Evolutionary conservation across 2,329 filamentous ascomycete species (phyloP), one percentile per base, ranked within the genome.

Genomic region (Kalaharituber pfeilii): DNA sequence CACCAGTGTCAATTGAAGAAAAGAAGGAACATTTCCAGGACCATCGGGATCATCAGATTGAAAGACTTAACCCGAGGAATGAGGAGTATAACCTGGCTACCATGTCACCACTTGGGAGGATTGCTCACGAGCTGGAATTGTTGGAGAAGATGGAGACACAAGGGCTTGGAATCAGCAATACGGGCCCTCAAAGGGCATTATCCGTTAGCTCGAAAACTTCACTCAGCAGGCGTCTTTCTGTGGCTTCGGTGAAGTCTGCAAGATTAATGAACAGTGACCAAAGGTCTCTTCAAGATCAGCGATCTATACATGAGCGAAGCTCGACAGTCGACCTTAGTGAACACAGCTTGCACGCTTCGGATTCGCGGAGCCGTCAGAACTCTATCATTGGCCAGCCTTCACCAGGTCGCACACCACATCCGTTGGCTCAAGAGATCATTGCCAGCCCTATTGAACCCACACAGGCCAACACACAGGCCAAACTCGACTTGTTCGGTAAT

Each of bases 1-100:
- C 86, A 11, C 85, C 86, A 1, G 84, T 88, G 39, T 88, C 84
- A 0, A 76, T 86, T 24, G 82, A 87, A 63, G 81, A 87, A 63
- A 76, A 79, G 55, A 20, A 74, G 72, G 36, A 65, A 67, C 18
- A 72, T 70, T 2, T 76, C 74, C 5, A 75, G 78, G 62, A 77
- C 76, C 58, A 70, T 70, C 25, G 18, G 5, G 55, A 57, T 29
- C 50, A 73, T 74, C 27, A 69, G 80, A n/a, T 81, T 80, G 0
- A 82, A 85, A 60, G 84, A 81, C 59, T 47, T 25, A 25, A 47
- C 24, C 42, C 15, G 15, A 20, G 18, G 13, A 86, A 91, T 62
- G 82, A 85, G 52, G 82, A 86, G 57, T 79, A 82, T 59, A 65
- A 67, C 52, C 55, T 60, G 25, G 66, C 63, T 22, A 66, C 69